phyloP scores from a whole-genome alignment of 2,329 filamentous ascomycete genomes.

The Sclerotinia nivalis region DNA sequence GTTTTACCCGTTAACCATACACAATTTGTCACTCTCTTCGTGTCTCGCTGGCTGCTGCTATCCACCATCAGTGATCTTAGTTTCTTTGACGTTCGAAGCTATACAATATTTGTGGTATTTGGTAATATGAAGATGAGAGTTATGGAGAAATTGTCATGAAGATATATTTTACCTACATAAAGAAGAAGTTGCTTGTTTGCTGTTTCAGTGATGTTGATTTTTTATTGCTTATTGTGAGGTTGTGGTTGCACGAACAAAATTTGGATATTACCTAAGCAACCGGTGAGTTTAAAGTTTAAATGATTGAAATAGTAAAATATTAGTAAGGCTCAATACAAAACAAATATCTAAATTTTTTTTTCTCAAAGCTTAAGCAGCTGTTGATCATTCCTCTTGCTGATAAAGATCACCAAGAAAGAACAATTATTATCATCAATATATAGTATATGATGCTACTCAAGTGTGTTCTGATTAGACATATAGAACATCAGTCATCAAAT shows the following conservation, averaged over 20 bases:
- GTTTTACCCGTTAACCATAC: neutral
- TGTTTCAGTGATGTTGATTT: neutral
- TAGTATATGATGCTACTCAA: too few relatives aligned
- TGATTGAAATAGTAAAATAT: too few relatives aligned
- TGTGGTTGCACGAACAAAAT: slow-evolving; percentile 4
- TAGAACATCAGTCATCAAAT: too few relatives aligned
- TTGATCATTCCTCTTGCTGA: too few relatives aligned
- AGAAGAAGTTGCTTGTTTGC: neutral
- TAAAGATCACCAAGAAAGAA: too few relatives aligned
- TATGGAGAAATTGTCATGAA: neutral
- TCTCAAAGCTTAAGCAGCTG: too few relatives aligned
- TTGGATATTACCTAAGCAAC: slow-evolving; percentile 1
- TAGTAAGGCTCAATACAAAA: too few relatives aligned
- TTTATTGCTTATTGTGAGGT: neutral
- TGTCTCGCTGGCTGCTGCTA: slow-evolving; percentile 8
- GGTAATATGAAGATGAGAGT: neutral
- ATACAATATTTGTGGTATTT: neutral
- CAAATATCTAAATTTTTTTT: too few relatives aligned
- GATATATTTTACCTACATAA: neutral
- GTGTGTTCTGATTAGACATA: too few relatives aligned
- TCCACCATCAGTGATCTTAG: neutral
- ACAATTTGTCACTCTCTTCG: slow-evolving; percentile 7
- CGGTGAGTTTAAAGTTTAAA: too few relatives aligned
- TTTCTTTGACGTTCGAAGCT: neutral
- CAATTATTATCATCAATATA: too few relatives aligned